phyloP scores from a whole-genome alignment of 2,329 filamentous ascomycete genomes.

The Triangularia verruculosa region DNA sequence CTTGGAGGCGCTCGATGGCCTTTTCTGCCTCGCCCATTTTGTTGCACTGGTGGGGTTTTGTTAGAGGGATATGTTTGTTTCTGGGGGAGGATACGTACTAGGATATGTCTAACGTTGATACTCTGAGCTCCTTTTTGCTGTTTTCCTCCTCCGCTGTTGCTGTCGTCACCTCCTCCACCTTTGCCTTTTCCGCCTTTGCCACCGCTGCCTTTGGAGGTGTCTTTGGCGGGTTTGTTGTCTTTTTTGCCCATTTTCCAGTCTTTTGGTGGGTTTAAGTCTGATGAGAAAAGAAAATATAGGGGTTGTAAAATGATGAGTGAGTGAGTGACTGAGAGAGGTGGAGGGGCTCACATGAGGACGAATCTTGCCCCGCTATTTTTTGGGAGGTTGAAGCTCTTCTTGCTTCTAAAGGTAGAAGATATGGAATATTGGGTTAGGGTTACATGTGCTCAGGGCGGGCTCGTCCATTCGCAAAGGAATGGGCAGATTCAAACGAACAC shows the following conservation, averaged over 20 bases:
- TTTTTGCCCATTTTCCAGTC: background rate
- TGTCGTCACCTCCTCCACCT: background rate
- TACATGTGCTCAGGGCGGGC: no score
- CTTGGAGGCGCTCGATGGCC: conserved; percentile 64
- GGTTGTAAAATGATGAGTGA: background rate
- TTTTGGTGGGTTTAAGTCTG: background rate
- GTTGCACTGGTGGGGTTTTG: conserved; percentile 55
- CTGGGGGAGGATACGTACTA: background rate
- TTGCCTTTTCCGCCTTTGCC: background rate
- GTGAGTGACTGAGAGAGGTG: background rate
- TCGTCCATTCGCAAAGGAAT: no score
- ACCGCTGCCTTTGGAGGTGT: background rate
- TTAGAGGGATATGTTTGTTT: background rate
- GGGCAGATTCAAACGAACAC: no score
- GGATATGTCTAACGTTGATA: conserved; percentile 6
- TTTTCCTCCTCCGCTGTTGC: background rate
- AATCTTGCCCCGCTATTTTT: background rate
- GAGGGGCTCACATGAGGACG: background rate
- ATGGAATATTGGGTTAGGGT: background rate
- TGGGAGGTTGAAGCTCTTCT: no score
- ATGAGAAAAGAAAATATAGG: background rate
- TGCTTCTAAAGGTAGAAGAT: background rate
- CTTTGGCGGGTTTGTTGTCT: background rate
- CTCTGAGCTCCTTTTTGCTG: conserved; percentile 1
- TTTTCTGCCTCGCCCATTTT: conserved; percentile 78